Conservation (phyloP, 2,329 filamentous ascomycete species). For the Periconia sp. region DNA sequence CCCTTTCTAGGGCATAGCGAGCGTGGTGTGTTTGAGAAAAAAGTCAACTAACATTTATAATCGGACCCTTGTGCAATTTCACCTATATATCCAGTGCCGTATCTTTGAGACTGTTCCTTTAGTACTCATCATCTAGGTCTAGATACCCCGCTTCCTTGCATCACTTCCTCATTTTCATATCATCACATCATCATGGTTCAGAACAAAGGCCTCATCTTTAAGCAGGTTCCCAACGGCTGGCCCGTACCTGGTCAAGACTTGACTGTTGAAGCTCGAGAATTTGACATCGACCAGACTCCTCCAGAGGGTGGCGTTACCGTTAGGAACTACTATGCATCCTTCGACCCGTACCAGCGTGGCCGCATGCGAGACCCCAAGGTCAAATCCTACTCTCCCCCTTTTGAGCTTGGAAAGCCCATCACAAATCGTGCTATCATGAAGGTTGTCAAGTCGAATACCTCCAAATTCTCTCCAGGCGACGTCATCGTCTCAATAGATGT, state of each 20-base stretch:
- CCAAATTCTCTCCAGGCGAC: slow-evolving; percentile 71
- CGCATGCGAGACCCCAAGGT: slow-evolving; percentile 70
- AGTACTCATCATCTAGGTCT: neutral
- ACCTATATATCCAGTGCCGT: neutral
- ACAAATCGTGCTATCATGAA: slow-evolving; percentile 68
- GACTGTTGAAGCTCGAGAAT: slow-evolving; percentile 67
- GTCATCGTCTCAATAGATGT: slow-evolving; percentile 60
- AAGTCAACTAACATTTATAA: slow-evolving; percentile 8
- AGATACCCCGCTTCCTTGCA: slow-evolving; percentile 1
- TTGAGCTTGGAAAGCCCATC: slow-evolving; percentile 67
- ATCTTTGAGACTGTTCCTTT: neutral
- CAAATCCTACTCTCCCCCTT: slow-evolving; percentile 73
- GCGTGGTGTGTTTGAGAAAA: neutral
- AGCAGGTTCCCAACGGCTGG: slow-evolving; percentile 67
- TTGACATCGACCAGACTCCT: slow-evolving; percentile 68
- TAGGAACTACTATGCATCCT: slow-evolving; percentile 75
- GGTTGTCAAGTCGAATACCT: slow-evolving; percentile 72
- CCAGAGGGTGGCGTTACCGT: slow-evolving; percentile 71
- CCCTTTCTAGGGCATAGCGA: neutral
- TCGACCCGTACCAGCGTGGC: slow-evolving; percentile 85
- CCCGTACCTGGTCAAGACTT: slow-evolving; percentile 76
- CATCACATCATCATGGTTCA: slow-evolving; percentile 61
- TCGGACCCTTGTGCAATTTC: neutral
- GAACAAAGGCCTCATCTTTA: slow-evolving; percentile 81
- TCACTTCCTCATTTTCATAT: too few species aligned